Evolutionary conservation across 371 early-diverging fungal genomes (phyloP).

Genomic region (Actinomucor elegans): DNA sequence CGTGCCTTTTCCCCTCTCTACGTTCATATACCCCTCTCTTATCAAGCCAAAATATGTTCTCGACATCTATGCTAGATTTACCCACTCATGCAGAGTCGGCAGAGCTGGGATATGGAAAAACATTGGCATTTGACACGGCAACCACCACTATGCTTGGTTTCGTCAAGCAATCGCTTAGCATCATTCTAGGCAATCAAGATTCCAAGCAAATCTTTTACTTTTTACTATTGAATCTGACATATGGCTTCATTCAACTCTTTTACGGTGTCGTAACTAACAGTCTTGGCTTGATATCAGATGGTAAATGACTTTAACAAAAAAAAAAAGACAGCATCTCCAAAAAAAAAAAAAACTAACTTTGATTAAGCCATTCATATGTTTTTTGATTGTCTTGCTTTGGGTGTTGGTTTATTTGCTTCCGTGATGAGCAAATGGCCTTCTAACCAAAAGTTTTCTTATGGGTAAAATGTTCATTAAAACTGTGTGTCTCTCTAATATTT

Average conservation of each 20-base stretch:
- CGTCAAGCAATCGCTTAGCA: constrained; percentile 47
- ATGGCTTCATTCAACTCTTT: constrained; percentile 89
- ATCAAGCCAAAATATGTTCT: constrained; percentile 12
- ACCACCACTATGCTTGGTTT: constrained; percentile 30
- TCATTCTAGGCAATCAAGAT: constrained; percentile 64
- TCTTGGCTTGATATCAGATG: constrained; percentile 91
- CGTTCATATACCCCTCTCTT: too few species aligned
- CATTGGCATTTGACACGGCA: constrained; percentile 35
- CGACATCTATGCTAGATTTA: constrained; percentile 36
- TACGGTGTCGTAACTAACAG: constrained; percentile 93
- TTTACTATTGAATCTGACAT: constrained; percentile 85
- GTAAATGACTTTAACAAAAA: too few species aligned
- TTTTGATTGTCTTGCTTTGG: constrained; percentile 92
- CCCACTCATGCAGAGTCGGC: constrained; percentile 45
- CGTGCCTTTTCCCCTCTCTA: too few species aligned
- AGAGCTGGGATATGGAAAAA: constrained; percentile 33
- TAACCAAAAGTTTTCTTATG: constrained; percentile 76
- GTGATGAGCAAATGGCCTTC: constrained; percentile 92
- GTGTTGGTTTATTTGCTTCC: constrained; percentile 82
- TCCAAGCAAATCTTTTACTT: constrained; percentile 93
- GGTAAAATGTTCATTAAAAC: constrained; percentile 39
- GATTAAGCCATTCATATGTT: constrained; percentile 93
- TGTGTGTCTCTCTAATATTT: constrained; percentile 33
- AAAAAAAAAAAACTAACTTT: background rate
- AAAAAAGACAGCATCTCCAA: background rate